Evolutionary conservation across 305 asterid species (phyloP).

Genomic region (Fraxinus greggii): DNA sequence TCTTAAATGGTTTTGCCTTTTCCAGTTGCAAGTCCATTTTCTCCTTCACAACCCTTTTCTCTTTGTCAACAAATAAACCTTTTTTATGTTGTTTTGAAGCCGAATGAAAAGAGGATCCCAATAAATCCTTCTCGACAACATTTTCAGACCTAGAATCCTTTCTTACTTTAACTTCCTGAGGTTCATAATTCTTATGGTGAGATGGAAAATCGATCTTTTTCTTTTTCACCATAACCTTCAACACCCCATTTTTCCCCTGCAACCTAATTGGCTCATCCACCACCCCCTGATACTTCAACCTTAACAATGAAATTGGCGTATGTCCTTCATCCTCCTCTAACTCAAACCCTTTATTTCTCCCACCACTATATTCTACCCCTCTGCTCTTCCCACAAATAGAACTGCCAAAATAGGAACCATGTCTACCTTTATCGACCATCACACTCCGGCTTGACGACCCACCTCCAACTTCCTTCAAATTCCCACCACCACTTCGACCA

Average conservation of each 20-base stretch:
- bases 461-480: constrained; percentile 40
- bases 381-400: constrained; percentile 44
- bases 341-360: constrained; percentile 43
- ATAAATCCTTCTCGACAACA: constrained; percentile 39
- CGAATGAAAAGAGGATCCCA: constrained; percentile 33
- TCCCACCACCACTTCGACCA: constrained; percentile 45
- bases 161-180: constrained; percentile 45
- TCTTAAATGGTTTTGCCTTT: constrained; percentile 32
- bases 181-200: constrained; percentile 36
- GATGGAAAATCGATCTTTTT: constrained; percentile 50
- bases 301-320: constrained; percentile 50
- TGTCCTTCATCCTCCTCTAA: constrained; percentile 54
- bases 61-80: constrained; percentile 36
- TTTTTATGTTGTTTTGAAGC: constrained; percentile 39
- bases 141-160: constrained; percentile 42
- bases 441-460: constrained; percentile 48
- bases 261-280: constrained; percentile 62
- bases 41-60: constrained; percentile 46
- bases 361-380: constrained; percentile 32
- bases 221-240: constrained; percentile 93
- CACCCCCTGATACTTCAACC: constrained; percentile 50
- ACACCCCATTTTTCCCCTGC: constrained; percentile 95
- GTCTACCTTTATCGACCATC: constrained; percentile 50
- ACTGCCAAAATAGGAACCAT: constrained; percentile 42
- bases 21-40: constrained; percentile 42